Percentiles rank a stretch among this genome's conserved stretches.
These are phyloP conservation scores for Thielaviopsis cerberus DNA, from an alignment of 2,329 filamentous ascomycete genomes.

Conservation along the genomic window DNA sequence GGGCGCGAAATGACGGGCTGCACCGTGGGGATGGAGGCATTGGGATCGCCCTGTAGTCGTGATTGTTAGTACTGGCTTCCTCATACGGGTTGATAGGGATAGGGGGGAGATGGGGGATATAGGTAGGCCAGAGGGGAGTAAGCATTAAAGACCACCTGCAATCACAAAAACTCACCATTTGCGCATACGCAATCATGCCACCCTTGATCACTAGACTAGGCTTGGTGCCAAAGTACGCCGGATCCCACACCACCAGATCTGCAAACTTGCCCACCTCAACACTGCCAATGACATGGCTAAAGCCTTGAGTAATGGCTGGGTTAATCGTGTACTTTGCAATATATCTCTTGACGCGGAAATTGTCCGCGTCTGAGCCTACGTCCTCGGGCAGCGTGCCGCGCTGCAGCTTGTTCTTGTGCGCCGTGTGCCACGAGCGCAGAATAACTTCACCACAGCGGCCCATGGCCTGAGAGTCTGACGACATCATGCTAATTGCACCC, in stretches of 20 bases:
- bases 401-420: constrained; percentile 88
- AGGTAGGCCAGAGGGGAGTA: neutral
- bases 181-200: constrained; percentile 62
- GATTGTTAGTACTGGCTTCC: neutral
- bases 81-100: neutral
- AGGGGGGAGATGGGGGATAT: neutral
- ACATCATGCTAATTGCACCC: constrained; percentile 96
- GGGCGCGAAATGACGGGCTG: constrained; percentile 68
- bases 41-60: constrained; percentile 50
- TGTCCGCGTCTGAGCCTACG: constrained; percentile 61
- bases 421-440: constrained; percentile 86
- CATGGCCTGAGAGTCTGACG: constrained; percentile 89
- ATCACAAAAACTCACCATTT: constrained; percentile 47
- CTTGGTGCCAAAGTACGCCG: constrained; percentile 73
- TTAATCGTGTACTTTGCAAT: constrained; percentile 95
- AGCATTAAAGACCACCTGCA: neutral
- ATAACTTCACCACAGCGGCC: constrained; percentile 88
- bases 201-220: constrained; percentile 68
- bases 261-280: constrained; percentile 79
- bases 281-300: constrained; percentile 70
- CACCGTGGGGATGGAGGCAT: constrained; percentile 71
- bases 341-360: constrained; percentile 82
- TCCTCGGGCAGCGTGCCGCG: constrained; percentile 62
- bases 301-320: constrained; percentile 76
- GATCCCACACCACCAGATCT: constrained; percentile 75